A percentile compares a stretch with the other conserved stretches of the same genome.
Evolutionary conservation across 805 yeast species (phyloP).

Genomic region (Nakazawaea populi): DNA sequence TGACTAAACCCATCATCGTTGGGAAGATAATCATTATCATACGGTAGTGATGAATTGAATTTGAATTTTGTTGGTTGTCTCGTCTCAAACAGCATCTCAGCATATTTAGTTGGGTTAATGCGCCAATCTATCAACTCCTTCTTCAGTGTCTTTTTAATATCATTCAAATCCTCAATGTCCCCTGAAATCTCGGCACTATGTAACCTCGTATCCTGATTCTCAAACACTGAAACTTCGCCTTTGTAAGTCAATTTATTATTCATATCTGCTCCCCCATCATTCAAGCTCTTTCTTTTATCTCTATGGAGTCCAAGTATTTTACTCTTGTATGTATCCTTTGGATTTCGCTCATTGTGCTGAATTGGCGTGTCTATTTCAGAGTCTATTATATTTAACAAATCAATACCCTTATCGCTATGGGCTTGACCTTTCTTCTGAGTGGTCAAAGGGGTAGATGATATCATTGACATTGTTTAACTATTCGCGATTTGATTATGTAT

Average conservation of each 20-base stretch:
- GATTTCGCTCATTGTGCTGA: slow-evolving; percentile 1
- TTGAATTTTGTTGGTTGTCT: neutral
- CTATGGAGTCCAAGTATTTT: too few species aligned
- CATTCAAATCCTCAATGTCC: neutral
- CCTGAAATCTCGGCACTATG: too few species aligned
- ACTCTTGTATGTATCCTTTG: neutral
- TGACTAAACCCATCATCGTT: neutral
- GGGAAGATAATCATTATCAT: neutral
- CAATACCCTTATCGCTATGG: neutral
- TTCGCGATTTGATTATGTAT: neutral
- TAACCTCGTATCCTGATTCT: too few species aligned
- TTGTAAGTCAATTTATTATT: too few species aligned
- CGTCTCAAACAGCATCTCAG: slow-evolving; percentile 1
- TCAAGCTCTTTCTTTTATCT: neutral
- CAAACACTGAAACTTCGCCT: too few species aligned
- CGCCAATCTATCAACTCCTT: slow-evolving; percentile 4
- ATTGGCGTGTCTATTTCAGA: neutral
- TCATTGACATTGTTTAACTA: slow-evolving; percentile 6
- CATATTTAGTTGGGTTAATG: slow-evolving; percentile 5
- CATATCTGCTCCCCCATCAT: neutral
- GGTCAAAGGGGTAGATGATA: slow-evolving; percentile 6
- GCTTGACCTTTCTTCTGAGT: neutral
- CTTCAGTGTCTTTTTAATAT: neutral
- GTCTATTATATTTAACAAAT: neutral
- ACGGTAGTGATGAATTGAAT: slow-evolving; percentile 2